A percentile compares a stretch with the other conserved stretches of the same genome.
Evolutionary conservation across 306 rosid genomes (phyloP).

Genomic region (Urtica urens): DNA sequence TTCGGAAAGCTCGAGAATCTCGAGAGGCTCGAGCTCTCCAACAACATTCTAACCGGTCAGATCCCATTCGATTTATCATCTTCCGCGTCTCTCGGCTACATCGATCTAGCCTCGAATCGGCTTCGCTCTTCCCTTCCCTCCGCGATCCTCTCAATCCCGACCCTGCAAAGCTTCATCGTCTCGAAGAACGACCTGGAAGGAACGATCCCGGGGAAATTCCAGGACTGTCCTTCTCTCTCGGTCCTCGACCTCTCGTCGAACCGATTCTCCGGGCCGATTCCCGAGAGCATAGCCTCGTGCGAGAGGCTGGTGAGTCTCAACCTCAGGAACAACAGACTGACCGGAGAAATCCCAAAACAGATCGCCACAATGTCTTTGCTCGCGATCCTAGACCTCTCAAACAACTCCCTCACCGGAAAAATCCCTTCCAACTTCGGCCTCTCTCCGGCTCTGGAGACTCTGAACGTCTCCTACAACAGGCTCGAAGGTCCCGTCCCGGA

Average conservation of each 20-base stretch:
- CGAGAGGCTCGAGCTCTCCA: conserved; percentile 86
- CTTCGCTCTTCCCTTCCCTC: conserved; percentile 79
- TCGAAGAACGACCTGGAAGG: conserved; percentile 65
- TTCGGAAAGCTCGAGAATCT: conserved; percentile 78
- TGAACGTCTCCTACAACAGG: conserved; percentile 73
- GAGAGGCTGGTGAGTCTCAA: conserved; percentile 71
- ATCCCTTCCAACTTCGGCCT: conserved; percentile 74
- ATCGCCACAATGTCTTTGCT: conserved; percentile 66
- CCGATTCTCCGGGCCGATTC: conserved; percentile 57
- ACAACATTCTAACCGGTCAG: conserved; percentile 71
- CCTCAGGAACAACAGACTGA: conserved; percentile 64
- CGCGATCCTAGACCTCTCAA: conserved; percentile 82
- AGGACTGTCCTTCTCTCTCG: conserved; percentile 79
- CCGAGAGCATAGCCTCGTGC: conserved; percentile 77
- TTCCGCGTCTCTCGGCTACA: conserved; percentile 84
- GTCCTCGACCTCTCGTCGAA: conserved; percentile 80
- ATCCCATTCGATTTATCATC: conserved; percentile 69
- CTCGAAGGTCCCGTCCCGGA: conserved; percentile 74
- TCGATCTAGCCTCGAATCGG: conserved; percentile 65
- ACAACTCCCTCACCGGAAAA: conserved; percentile 77
- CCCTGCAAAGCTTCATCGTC: conserved; percentile 61
- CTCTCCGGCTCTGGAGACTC: conserved; percentile 79
- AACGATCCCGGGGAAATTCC: conserved; percentile 71
- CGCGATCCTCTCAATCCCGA: conserved; percentile 63
- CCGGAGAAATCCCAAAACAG: conserved; percentile 64